Evolutionary conservation across 768 basidiomycete species (phyloP).

Genomic region (Auricularia auricula-judae): DNA sequence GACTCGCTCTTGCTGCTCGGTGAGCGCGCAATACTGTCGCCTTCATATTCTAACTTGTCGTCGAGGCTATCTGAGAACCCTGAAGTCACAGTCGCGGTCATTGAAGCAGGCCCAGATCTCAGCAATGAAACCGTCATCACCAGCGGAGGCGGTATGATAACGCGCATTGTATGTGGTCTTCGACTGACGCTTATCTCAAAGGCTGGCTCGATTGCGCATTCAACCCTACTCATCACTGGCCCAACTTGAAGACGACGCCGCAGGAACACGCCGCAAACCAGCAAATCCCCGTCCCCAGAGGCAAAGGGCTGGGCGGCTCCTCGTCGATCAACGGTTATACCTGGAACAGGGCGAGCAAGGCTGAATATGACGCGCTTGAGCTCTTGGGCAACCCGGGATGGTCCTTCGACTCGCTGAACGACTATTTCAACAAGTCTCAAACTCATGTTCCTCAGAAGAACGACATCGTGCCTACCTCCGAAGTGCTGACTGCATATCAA

Average conservation of each 20-base stretch:
- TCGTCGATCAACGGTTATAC: conserved; percentile 14
- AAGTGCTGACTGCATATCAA: background rate
- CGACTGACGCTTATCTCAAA: no score
- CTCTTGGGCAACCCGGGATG: conserved; percentile 2
- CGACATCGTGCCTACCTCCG: conserved; percentile 12
- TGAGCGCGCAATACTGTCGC: conserved; percentile 4
- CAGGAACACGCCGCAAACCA: conserved; percentile 1
- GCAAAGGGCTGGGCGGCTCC: conserved; percentile 9
- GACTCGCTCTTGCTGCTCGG: conserved; percentile 16
- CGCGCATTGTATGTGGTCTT: no score
- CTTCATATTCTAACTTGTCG: background rate
- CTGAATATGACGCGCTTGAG: conserved; percentile 15
- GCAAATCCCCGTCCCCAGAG: conserved; percentile 11
- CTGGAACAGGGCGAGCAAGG: conserved; percentile 7
- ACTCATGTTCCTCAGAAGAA: conserved; percentile 17
- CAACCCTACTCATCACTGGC: no score
- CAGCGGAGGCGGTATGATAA: background rate
- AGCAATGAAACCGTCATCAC: conserved; percentile 3
- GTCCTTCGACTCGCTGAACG: conserved; percentile 13
- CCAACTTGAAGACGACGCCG: background rate
- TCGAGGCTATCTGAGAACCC: conserved; percentile 19
- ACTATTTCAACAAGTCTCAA: conserved; percentile 19
- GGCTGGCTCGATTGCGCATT: no score
- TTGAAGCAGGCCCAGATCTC: conserved; percentile 16
- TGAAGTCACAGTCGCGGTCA: conserved; percentile 11